Conservation (phyloP, 2,329 filamentous ascomycete species). For the Scytalidium lignicola region DNA sequence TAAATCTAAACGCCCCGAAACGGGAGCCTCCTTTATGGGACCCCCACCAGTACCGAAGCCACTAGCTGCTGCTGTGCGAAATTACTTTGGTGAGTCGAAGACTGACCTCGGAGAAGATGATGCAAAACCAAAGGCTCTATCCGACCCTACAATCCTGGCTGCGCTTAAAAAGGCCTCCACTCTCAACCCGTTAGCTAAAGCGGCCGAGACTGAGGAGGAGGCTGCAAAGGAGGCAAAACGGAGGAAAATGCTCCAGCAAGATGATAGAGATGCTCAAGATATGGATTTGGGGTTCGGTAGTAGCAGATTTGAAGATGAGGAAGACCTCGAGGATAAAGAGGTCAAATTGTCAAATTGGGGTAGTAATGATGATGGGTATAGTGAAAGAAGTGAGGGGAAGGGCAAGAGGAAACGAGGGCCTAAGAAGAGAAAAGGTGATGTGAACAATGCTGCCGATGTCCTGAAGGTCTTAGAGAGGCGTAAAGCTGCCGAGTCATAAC, state of each 20-base stretch:
- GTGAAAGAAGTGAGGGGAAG: slow-evolving; percentile 53
- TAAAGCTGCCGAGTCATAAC: slow-evolving; percentile 12
- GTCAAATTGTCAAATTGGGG: slow-evolving; percentile 66
- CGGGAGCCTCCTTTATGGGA: slow-evolving; percentile 31
- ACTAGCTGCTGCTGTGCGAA: slow-evolving; percentile 36
- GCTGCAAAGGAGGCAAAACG: slow-evolving; percentile 61
- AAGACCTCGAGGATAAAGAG: slow-evolving; percentile 65
- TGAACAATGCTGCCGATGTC: slow-evolving; percentile 74
- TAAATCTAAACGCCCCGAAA: background rate
- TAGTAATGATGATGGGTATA: slow-evolving; percentile 43
- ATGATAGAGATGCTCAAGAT: slow-evolving; percentile 80
- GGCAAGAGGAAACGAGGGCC: slow-evolving; percentile 63
- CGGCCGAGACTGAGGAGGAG: slow-evolving; percentile 37
- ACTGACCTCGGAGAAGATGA: slow-evolving; percentile 32
- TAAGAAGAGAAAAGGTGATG: slow-evolving; percentile 75
- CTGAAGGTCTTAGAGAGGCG: slow-evolving; percentile 65
- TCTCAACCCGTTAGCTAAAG: slow-evolving; percentile 43
- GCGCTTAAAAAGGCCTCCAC: slow-evolving; percentile 80
- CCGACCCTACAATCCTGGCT: slow-evolving; percentile 74
- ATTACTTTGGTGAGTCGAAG: slow-evolving; percentile 60
- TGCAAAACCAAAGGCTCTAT: slow-evolving; percentile 46
- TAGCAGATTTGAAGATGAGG: slow-evolving; percentile 81
- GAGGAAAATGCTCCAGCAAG: slow-evolving; percentile 67
- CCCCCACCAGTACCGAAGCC: slow-evolving; percentile 38
- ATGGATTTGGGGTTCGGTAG: slow-evolving; percentile 93